A percentile compares a stretch with the other conserved stretches of the same genome.
Conservation (phyloP, 106 monocot genomes). For the Dactylorhiza incarnata region DNA sequence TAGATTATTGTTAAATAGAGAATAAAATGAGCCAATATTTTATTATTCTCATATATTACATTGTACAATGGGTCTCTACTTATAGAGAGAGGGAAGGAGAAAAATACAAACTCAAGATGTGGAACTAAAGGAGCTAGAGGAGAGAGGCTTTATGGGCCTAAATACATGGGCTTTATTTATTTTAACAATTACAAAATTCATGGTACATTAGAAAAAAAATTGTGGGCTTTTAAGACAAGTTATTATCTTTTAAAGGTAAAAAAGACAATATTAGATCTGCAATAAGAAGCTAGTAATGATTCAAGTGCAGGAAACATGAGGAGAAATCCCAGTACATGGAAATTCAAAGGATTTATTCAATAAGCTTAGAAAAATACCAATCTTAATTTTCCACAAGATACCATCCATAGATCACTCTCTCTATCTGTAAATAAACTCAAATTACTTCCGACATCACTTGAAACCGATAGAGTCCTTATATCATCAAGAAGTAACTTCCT, state of each 20-base stretch:
- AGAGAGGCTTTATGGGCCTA: too few relatives aligned
- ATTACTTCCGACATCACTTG: constrained; percentile 26
- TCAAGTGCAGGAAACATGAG: background rate
- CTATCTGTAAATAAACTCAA: constrained; percentile 15
- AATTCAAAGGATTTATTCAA: background rate
- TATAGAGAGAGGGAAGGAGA: too few relatives aligned
- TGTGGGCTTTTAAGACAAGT: background rate
- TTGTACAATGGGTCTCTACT: background rate
- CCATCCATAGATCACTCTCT: constrained; percentile 55
- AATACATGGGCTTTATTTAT: too few relatives aligned
- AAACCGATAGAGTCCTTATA: constrained; percentile 47
- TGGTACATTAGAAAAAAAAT: background rate
- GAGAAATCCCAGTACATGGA: background rate
- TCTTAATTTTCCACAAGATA: constrained; percentile 47
- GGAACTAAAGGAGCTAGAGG: too few relatives aligned
- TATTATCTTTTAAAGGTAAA: background rate
- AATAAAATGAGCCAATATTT: too few relatives aligned
- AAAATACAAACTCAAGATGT: too few relatives aligned
- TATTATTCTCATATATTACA: background rate
- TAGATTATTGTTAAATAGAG: background rate
- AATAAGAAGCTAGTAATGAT: background rate
- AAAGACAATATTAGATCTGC: background rate
- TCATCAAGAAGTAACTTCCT: constrained; percentile 82
- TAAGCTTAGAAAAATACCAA: constrained; percentile 39
- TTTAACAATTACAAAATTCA: background rate